These are phyloP conservation scores for Alternaria sp. DNA, from an alignment of 2,329 filamentous ascomycete species.

Conservation along the genomic window DNA sequence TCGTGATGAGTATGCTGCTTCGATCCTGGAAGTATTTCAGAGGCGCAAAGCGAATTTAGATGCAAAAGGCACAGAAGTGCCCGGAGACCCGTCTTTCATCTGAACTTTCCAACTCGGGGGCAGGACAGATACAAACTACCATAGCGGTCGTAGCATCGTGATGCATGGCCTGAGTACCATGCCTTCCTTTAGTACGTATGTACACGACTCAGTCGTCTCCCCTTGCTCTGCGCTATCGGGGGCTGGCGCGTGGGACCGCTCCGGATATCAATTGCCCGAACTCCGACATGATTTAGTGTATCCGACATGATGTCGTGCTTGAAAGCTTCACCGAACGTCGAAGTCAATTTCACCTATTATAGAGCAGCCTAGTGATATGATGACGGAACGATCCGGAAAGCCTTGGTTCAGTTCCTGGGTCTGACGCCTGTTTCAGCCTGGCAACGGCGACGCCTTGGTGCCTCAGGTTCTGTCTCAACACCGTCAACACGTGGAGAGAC, in stretches of 20 bases:
- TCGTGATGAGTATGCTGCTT: neutral
- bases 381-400: neutral
- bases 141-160: neutral
- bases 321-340: neutral
- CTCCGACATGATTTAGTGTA: neutral
- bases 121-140: no score
- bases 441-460: slow-evolving; percentile 14
- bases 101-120: neutral
- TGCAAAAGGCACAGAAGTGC: neutral
- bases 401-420: neutral
- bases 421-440: slow-evolving; percentile 22
- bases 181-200: neutral
- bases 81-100: neutral
- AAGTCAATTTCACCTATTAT: neutral
- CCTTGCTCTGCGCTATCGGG: neutral
- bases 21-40: neutral
- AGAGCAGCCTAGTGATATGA: neutral
- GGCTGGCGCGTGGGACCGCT: neutral
- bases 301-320: neutral
- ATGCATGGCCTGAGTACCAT: neutral
- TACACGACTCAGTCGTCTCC: neutral
- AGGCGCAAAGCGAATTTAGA: neutral
- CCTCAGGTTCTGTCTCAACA: slow-evolving; percentile 27
- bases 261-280: neutral
- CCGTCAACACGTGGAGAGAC: slow-evolving; percentile 4